Conservation (phyloP, 139 green algal genomes). For the Diplosphaera chodatii region DNA sequence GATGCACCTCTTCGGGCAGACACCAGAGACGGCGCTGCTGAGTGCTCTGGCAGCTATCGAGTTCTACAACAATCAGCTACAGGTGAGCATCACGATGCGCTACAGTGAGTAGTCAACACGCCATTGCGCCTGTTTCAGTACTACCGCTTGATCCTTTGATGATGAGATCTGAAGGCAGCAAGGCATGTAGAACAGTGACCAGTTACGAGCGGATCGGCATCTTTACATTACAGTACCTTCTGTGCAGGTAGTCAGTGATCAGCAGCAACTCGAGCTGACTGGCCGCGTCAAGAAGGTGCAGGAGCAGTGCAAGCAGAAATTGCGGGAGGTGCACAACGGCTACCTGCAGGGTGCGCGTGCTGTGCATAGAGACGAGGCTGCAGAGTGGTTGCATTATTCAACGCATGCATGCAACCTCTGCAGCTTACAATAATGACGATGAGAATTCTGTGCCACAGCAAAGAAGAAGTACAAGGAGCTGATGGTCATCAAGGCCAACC, state of each 20-base stretch:
- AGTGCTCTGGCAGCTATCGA: conserved; percentile 42
- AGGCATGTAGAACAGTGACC: too few relatives aligned
- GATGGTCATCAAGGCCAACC: conserved; percentile 30
- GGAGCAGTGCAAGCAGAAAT: conserved; percentile 55
- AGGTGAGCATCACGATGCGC: conserved; percentile 32
- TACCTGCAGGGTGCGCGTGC: conserved; percentile 21
- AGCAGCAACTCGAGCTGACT: conserved; percentile 26
- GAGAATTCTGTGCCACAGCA: conserved; percentile 8
- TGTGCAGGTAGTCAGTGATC: conserved; percentile 6
- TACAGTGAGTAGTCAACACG: too few relatives aligned
- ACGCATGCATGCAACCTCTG: too few relatives aligned
- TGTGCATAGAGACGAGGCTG: conserved; percentile 15
- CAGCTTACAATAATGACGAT: too few relatives aligned
- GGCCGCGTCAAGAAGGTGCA: conserved; percentile 54
- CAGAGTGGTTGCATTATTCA: not conserved
- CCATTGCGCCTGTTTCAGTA: too few relatives aligned
- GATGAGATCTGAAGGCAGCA: too few relatives aligned
- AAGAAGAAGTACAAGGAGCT: conserved; percentile 66
- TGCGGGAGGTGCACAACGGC: conserved; percentile 57
- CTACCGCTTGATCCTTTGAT: too few relatives aligned
- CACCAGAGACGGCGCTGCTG: conserved; percentile 40
- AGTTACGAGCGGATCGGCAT: too few relatives aligned
- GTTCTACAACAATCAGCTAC: conserved; percentile 47
- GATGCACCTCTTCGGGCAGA: conserved; percentile 50
- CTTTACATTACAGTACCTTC: not conserved